Conservation (phyloP, 371 early-diverging fungal genomes). For the Batkoa obscura region DNA sequence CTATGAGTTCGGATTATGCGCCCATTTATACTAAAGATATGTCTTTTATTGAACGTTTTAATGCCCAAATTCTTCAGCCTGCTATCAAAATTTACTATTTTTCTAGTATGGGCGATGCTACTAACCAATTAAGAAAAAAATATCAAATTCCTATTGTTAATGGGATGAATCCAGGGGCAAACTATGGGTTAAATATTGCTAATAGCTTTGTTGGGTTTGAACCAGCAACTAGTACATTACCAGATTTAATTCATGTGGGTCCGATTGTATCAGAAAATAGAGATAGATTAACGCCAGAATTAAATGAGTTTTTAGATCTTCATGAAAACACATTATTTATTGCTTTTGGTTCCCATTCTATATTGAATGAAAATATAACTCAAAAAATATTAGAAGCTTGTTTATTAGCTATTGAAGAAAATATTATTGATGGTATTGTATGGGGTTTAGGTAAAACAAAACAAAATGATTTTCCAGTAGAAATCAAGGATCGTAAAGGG, state of each 20-base stretch:
- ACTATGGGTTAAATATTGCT: neutral
- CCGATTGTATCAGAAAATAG: neutral
- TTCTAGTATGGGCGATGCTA: no score
- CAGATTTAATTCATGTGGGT: neutral
- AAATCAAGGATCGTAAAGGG: no score
- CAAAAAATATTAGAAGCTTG: neutral
- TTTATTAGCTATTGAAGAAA: neutral
- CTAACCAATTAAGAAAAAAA: neutral
- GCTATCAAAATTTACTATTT: no score
- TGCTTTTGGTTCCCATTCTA: neutral
- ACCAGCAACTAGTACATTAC: neutral
- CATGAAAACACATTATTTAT: neutral
- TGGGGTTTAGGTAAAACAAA: neutral
- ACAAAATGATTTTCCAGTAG: neutral
- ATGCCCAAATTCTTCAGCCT: no score
- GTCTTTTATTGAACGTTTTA: no score
- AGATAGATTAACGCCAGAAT: no score
- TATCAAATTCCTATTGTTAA: neutral
- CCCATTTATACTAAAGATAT: no score
- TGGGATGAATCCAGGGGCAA: no score
- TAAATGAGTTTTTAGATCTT: neutral
- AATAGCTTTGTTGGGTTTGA: constrained; percentile 1
- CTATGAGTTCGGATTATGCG: no score
- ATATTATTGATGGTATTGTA: neutral
- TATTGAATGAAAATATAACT: neutral